Evolutionary conservation across 2,329 filamentous ascomycete species (phyloP), one percentile per base, ranked within the genome.

Genomic region (Atkinsonella hypoxylon): DNA sequence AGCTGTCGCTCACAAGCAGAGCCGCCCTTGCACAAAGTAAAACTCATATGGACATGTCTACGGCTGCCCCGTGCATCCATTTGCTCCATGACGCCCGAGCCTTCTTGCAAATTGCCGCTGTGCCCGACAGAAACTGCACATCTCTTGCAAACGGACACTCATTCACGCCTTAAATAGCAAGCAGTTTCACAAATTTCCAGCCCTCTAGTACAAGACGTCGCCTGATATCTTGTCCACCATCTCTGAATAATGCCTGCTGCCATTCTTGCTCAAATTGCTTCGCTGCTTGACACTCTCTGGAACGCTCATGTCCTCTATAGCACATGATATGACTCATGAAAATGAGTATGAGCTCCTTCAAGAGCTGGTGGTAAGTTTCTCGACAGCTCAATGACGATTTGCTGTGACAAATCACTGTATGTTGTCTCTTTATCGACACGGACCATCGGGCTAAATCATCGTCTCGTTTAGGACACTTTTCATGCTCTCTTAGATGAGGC

Each of bases 401-500:
- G 13, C 32, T 34, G 2, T 13, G 34, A 36, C 34, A 36, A 36
- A 36, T 36, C 11, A 12, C n/a, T 20, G 39, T 8, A 41, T 7
- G 20, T 1, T 26, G 26, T 26, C 26, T 26, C 26, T 26, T 22
- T 5, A 22, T 5, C 20, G 7, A 7, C 26, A 26, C 26, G 26
- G 26, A 26, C 26, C 6, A 26, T 7, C 26, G 26, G 26, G 26
- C 26, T 47, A 38, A 30, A n/a, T 31, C 22, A 17, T 38, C 18
- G 6, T 32, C 17, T 5, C 34, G 15, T 17, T 17, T 53, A 90
- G 82, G 75, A 81, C 54, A 79, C 84, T 56, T 91, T 88, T 61
- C 83, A 82, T 62, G 78, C 85, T 22, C 77, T 83, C 17, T 67
- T 96, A 40, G 90, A 96, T 57, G 79, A 89, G 56, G 78, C 87